phyloP scores from a whole-genome alignment of 1,284 basidiomycete species.

The Kalmanozyma brasiliensis region DNA sequence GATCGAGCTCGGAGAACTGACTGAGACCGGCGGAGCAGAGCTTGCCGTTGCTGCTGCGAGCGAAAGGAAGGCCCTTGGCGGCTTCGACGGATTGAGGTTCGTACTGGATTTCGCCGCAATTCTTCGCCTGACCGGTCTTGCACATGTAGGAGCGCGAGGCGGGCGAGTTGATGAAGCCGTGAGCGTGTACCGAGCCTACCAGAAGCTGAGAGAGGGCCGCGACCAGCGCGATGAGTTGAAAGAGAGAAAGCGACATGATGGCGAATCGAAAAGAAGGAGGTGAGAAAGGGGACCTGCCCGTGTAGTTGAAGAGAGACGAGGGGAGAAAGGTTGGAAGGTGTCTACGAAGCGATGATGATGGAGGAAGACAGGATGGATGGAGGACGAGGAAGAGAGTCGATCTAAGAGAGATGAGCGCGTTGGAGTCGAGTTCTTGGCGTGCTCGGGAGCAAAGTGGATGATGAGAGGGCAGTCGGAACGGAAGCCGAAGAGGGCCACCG shows the following conservation, averaged over 20 bases:
- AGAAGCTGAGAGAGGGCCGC: constrained; percentile 38
- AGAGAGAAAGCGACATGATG: constrained; percentile 16
- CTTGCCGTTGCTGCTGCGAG: constrained; percentile 23
- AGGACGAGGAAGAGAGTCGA: too few relatives aligned
- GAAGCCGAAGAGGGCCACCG: constrained; percentile 6
- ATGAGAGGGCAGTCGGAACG: constrained; percentile 11
- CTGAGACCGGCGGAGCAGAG: constrained; percentile 49
- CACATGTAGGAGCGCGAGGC: constrained; percentile 74
- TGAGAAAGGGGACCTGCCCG: constrained; percentile 24
- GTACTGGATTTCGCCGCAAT: constrained; percentile 51
- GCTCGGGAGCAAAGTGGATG: constrained; percentile 2
- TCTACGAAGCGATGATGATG: constrained; percentile 2
- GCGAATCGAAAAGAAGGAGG: background rate
- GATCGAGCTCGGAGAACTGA: constrained; percentile 40
- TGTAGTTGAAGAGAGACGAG: constrained; percentile 4
- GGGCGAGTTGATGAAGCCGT: constrained; percentile 67
- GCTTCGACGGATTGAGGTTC: constrained; percentile 51
- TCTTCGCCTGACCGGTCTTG: constrained; percentile 65
- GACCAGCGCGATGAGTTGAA: constrained; percentile 40
- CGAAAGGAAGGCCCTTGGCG: constrained; percentile 44
- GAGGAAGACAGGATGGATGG: constrained; percentile 1
- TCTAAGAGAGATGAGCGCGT: constrained; percentile 4
- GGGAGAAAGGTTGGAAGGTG: constrained; percentile 7
- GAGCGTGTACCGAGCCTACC: constrained; percentile 35
- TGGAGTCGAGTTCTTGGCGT: background rate